phyloP scores from a whole-genome alignment of 2,329 filamentous ascomycete species.

The Botrytis aclada region DNA sequence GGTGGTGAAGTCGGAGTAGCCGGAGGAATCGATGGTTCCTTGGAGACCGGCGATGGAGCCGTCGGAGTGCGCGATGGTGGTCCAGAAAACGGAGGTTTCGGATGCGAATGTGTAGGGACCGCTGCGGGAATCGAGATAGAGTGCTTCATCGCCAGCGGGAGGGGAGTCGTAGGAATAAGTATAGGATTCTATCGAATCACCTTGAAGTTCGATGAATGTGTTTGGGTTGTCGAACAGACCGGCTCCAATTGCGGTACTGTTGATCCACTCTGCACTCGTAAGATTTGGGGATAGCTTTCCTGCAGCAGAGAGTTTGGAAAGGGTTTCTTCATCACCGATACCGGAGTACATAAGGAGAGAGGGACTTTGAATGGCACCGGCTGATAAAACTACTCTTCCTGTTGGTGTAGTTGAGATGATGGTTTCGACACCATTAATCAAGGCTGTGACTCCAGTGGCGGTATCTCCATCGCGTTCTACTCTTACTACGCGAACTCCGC shows the following conservation, averaged over 20 bases:
- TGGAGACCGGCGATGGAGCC: constrained; percentile 47
- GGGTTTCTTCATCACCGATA: constrained; percentile 42
- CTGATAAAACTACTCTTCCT: constrained; percentile 46
- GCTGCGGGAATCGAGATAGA: constrained; percentile 48
- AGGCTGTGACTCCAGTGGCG: constrained; percentile 44
- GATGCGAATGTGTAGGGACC: constrained; percentile 53
- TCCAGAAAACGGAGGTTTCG: constrained; percentile 54
- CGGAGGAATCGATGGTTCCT: constrained; percentile 51
- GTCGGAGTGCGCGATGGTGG: constrained; percentile 43
- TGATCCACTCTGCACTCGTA: constrained; percentile 44
- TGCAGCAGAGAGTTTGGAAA: constrained; percentile 37
- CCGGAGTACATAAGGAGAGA: constrained; percentile 52
- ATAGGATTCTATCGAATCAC: constrained; percentile 46
- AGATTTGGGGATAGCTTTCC: constrained; percentile 39
- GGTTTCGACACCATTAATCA: constrained; percentile 35
- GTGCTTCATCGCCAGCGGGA: constrained; percentile 41
- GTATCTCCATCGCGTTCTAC: constrained; percentile 42
- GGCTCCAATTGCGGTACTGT: constrained; percentile 48
- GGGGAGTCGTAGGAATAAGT: constrained; percentile 47
- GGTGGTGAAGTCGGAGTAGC: constrained; percentile 41
- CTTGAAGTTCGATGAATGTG: constrained; percentile 49
- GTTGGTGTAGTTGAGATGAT: constrained; percentile 24
- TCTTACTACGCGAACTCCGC: constrained; percentile 44
- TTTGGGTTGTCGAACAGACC: constrained; percentile 56
- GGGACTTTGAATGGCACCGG: constrained; percentile 50